Evolutionary conservation across 371 early-diverging fungal genomes (phyloP).

Genomic region (Caulochytrium protostelioides): DNA sequence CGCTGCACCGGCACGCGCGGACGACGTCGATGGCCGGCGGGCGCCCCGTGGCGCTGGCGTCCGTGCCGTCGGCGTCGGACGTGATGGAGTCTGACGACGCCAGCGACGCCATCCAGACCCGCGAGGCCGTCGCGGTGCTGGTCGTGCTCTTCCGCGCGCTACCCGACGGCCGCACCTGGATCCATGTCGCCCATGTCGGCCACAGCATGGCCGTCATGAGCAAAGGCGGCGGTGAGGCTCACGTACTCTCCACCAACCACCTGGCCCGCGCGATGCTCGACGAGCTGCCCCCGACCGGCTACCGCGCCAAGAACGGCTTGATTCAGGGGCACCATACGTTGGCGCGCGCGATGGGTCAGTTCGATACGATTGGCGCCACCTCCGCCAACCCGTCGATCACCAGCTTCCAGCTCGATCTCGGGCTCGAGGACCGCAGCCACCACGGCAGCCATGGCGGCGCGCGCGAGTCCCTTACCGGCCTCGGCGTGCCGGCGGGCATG

Average conservation of each 20-base stretch:
- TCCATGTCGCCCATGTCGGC: conserved; percentile 78
- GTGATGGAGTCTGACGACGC: too few species aligned
- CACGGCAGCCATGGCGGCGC: too few species aligned
- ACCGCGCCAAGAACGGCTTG: conserved; percentile 45
- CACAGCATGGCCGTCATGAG: conserved; percentile 67
- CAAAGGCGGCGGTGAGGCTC: conserved; percentile 43
- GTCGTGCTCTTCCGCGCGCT: conserved; percentile 50
- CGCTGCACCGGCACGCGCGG: too few species aligned
- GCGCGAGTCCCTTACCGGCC: too few species aligned
- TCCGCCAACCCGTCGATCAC: conserved; percentile 65
- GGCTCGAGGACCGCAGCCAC: too few species aligned
- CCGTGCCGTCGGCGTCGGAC: too few species aligned
- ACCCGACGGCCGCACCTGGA: conserved; percentile 21
- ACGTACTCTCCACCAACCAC: conserved; percentile 52
- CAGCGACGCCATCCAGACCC: too few species aligned
- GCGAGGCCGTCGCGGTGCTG: conserved; percentile 24
- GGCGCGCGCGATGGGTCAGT: conserved; percentile 69
- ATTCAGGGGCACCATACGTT: conserved; percentile 56
- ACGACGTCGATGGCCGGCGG: too few species aligned
- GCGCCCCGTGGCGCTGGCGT: too few species aligned
- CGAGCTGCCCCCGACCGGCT: conserved; percentile 60
- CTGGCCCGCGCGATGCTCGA: conserved; percentile 50
- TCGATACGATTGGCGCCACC: conserved; percentile 54
- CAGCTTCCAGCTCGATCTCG: conserved; percentile 35
- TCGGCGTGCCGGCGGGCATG: too few species aligned